Evolutionary conservation across 345 rosid species (phyloP), one percentile per base, ranked within the genome.

Genomic region (Acer negundo): DNA sequence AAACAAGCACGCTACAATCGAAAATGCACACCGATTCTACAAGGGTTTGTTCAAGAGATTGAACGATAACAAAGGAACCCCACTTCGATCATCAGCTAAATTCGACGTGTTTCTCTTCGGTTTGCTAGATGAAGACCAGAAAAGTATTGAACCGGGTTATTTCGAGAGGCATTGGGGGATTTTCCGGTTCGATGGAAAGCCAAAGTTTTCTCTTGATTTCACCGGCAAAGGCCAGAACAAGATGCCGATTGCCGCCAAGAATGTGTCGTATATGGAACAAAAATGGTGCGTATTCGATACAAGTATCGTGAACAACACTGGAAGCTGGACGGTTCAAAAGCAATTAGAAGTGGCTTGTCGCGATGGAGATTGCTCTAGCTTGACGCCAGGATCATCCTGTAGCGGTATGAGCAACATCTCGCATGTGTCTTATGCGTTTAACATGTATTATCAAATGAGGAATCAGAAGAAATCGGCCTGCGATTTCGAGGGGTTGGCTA

Each of bases 111-210:
- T 91, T 78, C 78, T 96, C 6, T 94, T 96, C 31, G 76, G 95
- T 13, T 78, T 96, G 26, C 62, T 92, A 0, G 98, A 96, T 15
- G 99, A 96, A 78, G 87, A 96, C 82, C 42, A 53, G 82, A 96
- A 96, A 80, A 94, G 97, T 75, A 78, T 90, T 28, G 78, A 20
- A 1, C 98, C 97, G 0, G 99, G 97, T 4, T 10, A 46, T 1
- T 96, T 96, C 64, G 97, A 96, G 83, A 81, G 98, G 78, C 97
- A 92, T 56, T 96, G 99, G 97, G 99, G 98, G 20, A 87, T 96
- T 16, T 96, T 90, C 61, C 62, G 78, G 15, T 91, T 77, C 53
- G 97, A 96, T 10, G 97, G 97, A 28, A 75, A 83, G 78, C 93
- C 97, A 0, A 94, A 96, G 65, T 92, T 92, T 59, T 77, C 83